Evolutionary conservation across 2,329 filamentous ascomycete species (phyloP), one percentile per base, ranked within the genome.

Genomic region (Delphinella strobiligena): DNA sequence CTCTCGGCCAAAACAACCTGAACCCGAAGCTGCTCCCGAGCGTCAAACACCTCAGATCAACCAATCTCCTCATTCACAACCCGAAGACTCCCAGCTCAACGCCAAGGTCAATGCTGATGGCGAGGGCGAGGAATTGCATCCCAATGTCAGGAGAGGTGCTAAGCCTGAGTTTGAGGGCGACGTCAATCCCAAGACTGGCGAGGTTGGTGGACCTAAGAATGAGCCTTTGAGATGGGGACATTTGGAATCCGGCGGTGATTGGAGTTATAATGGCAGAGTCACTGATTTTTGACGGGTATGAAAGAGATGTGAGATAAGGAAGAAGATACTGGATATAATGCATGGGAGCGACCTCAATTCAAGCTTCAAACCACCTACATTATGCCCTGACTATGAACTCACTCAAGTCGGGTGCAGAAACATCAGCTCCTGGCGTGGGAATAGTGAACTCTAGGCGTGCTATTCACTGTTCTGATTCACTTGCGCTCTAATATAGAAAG

Each of bases 141-240:
- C 78, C 0, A 78, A 86, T 57, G 64, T 89, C 42, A 70, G 80
- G 47, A 68, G 78, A 47, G 89, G 89, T 27, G 81, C 87, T 32
- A 74, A 79, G 53, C 88, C 91, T 2, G 89, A 96, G 64, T 98
- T 98, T 53, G 79, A 89, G 50, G 91, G 91, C 43, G 88, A 96
- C 39, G 72, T 69, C 40, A 96, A 98, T 60, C 91, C 91, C 2
- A 82, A 80, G 68, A 98, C 91, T 1, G 91, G 91, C 17, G 91
- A 98, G 69, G 77, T 95, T 9, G 91, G 91, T 4, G 91, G 91
- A 1, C 91, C 91, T 4, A 98, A 96, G 77, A 96, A 93, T 56
- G 89, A 98, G 63, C 91, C 91, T 37, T 56, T 96, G 56, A 68
- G 88, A 51, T 95, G 89, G 89, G 87, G 87, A 0, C 67, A 71